phyloP scores from a whole-genome alignment of 495 filamentous ascomycete genomes.

The Aspergillus cavernicola region DNA sequence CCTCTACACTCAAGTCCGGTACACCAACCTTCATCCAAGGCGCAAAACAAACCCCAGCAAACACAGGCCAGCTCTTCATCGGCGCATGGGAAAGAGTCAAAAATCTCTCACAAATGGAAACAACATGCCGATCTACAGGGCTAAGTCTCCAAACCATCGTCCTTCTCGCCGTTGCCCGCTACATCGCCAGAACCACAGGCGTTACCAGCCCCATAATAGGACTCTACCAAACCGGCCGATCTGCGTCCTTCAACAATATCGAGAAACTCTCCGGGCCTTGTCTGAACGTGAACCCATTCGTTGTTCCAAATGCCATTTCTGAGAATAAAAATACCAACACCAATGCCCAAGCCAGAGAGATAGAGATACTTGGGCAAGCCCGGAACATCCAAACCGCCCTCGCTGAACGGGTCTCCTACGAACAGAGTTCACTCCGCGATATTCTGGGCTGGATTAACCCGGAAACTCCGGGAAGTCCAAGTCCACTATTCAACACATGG shows the following conservation, averaged over 20 bases:
- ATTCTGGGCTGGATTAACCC: slow-evolving; percentile 18
- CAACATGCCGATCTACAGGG: not conserved
- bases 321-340: too few species aligned
- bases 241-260: slow-evolving; percentile 2
- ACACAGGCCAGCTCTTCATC: not conserved
- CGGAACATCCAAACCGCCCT: slow-evolving; percentile 21
- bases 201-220: slow-evolving; percentile 19
- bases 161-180: slow-evolving; percentile 17
- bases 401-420: slow-evolving; percentile 27
- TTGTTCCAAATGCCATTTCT: not conserved
- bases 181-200: slow-evolving; percentile 11
- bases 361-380: slow-evolving; percentile 11
- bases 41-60: not conserved
- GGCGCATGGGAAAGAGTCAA: not conserved
- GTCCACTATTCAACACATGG: slow-evolving; percentile 31
- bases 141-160: slow-evolving; percentile 15
- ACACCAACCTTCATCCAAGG: not conserved
- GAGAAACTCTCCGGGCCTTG: slow-evolving; percentile 5
- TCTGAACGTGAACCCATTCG: slow-evolving; percentile 3
- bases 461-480: not conserved
- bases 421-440: slow-evolving; percentile 29
- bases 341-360: not conserved
- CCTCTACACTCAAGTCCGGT: not conserved
- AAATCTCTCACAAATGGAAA: slow-evolving; percentile 1
- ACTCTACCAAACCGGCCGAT: slow-evolving; percentile 26